These are phyloP conservation scores for Didymella lethalis DNA, from an alignment of 2,329 filamentous ascomycete species.

Conservation along the genomic window DNA sequence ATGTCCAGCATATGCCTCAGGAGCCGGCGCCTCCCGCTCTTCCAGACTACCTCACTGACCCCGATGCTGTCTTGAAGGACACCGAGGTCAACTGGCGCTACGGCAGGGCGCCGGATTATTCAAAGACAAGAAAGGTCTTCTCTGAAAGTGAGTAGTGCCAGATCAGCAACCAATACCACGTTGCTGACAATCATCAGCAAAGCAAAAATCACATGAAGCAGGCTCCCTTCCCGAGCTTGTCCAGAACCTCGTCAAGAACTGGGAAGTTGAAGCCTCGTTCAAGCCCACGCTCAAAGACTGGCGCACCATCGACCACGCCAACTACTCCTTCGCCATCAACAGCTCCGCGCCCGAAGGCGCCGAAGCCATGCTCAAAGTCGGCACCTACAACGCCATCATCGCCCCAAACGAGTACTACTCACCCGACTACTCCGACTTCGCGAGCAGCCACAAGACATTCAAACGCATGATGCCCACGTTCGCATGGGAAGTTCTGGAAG, in stretches of 20 bases:
- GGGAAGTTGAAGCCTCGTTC: conserved; percentile 76
- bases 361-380: conserved; percentile 71
- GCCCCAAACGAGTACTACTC: conserved; percentile 70
- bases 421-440: conserved; percentile 67
- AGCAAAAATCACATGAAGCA: conserved; percentile 63
- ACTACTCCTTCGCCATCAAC: conserved; percentile 71
- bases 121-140: conserved; percentile 67
- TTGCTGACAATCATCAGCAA: conserved; percentile 56
- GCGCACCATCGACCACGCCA: conserved; percentile 68
- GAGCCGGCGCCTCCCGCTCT: conserved; percentile 51
- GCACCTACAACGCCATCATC: conserved; percentile 75
- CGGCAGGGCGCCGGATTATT: conserved; percentile 68
- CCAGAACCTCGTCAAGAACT: conserved; percentile 76
- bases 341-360: conserved; percentile 64
- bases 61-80: conserved; percentile 66
- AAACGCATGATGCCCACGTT: conserved; percentile 78
- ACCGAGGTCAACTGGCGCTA: conserved; percentile 66
- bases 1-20: conserved; percentile 35
- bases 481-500: conserved; percentile 74
- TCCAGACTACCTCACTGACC: conserved; percentile 67
- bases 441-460: conserved; percentile 72
- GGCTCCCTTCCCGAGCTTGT: conserved; percentile 67
- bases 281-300: conserved; percentile 68
- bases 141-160: conserved; percentile 60
- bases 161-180: conserved; percentile 1